These are phyloP conservation scores for Clitoria ternatea DNA, from an alignment of 306 rosid genomes.

Conservation along the genomic window DNA sequence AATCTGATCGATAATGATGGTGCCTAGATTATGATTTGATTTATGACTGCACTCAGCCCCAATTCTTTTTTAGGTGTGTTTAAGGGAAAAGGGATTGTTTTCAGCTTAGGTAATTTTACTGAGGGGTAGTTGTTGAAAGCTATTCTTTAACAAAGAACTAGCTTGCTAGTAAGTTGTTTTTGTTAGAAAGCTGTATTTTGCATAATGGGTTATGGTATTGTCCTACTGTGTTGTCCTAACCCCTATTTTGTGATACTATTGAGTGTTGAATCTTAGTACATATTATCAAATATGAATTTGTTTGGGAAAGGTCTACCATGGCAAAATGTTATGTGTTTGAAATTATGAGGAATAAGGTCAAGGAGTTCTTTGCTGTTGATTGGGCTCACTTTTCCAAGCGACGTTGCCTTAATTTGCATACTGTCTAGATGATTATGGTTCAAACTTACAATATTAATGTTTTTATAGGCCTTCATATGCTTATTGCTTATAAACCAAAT, in stretches of 20 bases:
- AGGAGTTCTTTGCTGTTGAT: not conserved
- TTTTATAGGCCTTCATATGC: not conserved
- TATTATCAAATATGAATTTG: not conserved
- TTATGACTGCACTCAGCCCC: slow-evolving; percentile 8
- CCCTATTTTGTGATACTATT: no score
- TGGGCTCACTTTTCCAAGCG: not conserved
- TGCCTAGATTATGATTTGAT: not conserved
- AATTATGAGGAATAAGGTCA: slow-evolving; percentile 2
- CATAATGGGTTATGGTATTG: not conserved
- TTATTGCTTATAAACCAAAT: not conserved
- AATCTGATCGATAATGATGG: not conserved
- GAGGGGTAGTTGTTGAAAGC: not conserved
- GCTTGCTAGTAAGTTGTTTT: not conserved
- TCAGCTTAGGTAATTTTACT: no score
- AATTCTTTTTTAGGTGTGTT: not conserved
- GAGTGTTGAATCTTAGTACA: slow-evolving; percentile 2
- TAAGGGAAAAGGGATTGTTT: not conserved
- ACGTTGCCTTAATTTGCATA: slow-evolving; percentile 16
- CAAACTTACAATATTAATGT: not conserved
- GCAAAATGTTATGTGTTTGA: no score
- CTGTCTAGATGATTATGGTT: not conserved
- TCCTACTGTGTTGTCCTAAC: not conserved
- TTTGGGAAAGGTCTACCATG: not conserved
- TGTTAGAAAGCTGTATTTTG: slow-evolving; percentile 3
- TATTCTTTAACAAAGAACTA: not conserved